Percentiles rank a stretch among this genome's conserved stretches.
These are phyloP conservation scores for Mucor circinelloides DNA, from an alignment of 371 early-diverging fungal species.

Conservation along the genomic window DNA sequence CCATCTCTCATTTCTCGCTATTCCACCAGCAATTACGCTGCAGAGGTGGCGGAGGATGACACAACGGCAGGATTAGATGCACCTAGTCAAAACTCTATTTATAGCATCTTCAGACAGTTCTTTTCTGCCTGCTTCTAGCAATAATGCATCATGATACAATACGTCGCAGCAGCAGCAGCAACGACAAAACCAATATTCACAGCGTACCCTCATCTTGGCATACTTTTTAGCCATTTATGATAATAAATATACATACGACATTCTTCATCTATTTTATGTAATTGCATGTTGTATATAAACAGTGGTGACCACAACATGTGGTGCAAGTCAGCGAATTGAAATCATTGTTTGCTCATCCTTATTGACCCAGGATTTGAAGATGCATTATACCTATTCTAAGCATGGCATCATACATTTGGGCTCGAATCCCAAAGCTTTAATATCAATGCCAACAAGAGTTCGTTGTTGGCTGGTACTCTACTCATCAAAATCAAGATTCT, in stretches of 20 bases:
- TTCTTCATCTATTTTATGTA: neutral
- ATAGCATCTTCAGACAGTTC: neutral
- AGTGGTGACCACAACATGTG: too few species aligned
- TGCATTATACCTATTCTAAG: too few species aligned
- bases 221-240: too few species aligned
- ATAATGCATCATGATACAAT: neutral
- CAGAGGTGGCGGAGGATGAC: neutral
- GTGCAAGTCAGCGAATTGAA: too few species aligned
- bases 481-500: too few species aligned
- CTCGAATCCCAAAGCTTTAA: too few species aligned
- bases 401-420: too few species aligned
- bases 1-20: slow-evolving; percentile 7
- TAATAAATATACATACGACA: neutral
- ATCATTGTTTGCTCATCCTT: too few species aligned
- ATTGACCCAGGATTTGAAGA: too few species aligned
- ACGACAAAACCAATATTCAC: neutral
- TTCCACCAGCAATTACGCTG: neutral
- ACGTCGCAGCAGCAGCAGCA: neutral
- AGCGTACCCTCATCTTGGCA: neutral
- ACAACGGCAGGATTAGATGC: neutral
- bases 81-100: neutral
- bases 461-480: too few species aligned
- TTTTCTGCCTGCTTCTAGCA: neutral
- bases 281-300: too few species aligned
- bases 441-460: too few species aligned